Evolutionary conservation across 2,329 filamentous ascomycete genomes (phyloP), one percentile per base, ranked within the genome.

Genomic region (Ophiosphaerella korrae): DNA sequence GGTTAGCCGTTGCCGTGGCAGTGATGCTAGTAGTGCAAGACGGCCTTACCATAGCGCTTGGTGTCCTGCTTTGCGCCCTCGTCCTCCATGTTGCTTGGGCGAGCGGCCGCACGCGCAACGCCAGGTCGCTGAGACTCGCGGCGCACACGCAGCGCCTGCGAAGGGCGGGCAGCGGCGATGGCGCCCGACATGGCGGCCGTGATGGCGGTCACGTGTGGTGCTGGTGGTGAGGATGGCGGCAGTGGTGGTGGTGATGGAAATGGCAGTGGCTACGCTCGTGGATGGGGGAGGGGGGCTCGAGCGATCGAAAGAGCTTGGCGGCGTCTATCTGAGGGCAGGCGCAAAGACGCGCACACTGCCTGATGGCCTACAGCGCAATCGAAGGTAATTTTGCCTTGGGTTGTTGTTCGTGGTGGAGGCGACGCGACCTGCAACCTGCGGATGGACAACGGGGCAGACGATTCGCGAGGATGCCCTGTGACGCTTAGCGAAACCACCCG

Each of bases 121-220:
- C 60, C 70, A 8, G 74, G 75, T 34, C 76, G 75, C 48, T 77
- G 74, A n/a, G 72, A 69, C 47, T 75, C 70, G 48, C 76, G 75
- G 42, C 74, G 73, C 59, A 74, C 64, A 55, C 77, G 77, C 37
- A 78, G 66, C 32, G 75, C 72, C 62, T 78, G 77, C 35, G 66
- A 55, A 13, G 72, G 72, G 45, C 72, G 69, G 31, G 66, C 64
- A 41, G 67, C 57, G 13, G 63, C 71, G 29, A 67, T 61, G 39
- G 70, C 53, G 54, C 64, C 63, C 48, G 70, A 73, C 70, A 72
- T 73, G 59, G 43, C 57, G 43, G 48, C 45, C 13, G 47, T 46
- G 41, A 47, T 41, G 43, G 50, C 33, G 26, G 26, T 29, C 26
- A 11, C 26, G 11, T 7, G 26, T 11, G 26, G 26, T 29, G 42